These are phyloP conservation scores for Allium sativum DNA, from an alignment of 106 monocot genomes.

Conservation along the genomic window DNA sequence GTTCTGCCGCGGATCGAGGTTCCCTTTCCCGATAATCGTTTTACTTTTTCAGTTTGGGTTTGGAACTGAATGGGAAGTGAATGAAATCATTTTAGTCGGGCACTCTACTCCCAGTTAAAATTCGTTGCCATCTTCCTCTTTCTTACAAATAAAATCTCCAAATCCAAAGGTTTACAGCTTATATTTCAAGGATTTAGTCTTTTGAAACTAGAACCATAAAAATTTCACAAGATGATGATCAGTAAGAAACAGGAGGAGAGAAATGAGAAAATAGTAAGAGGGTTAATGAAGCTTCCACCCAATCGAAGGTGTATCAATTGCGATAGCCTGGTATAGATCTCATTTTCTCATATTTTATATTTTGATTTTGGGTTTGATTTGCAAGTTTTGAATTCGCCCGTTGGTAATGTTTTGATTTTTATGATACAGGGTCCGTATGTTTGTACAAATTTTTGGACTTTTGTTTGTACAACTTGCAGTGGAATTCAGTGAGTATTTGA, in stretches of 20 bases:
- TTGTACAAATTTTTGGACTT: slow-evolving; percentile 68
- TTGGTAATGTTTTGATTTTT: background rate
- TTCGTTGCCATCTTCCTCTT: too few relatives aligned
- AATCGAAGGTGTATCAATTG: slow-evolving; percentile 66
- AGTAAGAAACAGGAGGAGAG: slow-evolving; percentile 48
- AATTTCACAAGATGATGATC: slow-evolving; percentile 23
- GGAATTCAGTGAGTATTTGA: slow-evolving; percentile 56
- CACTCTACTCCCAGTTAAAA: too few relatives aligned
- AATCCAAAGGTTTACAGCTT: too few relatives aligned
- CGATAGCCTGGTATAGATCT: slow-evolving; percentile 31
- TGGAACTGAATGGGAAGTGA: too few relatives aligned
- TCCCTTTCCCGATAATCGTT: too few relatives aligned
- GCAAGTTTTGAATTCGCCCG: too few relatives aligned
- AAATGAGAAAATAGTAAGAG: slow-evolving; percentile 62
- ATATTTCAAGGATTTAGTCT: background rate
- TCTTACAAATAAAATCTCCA: too few relatives aligned
- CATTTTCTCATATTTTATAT: background rate
- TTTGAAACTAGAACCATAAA: too few relatives aligned
- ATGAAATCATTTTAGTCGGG: too few relatives aligned
- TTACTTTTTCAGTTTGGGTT: too few relatives aligned
- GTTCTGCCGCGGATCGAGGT: too few relatives aligned
- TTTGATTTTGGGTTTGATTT: background rate
- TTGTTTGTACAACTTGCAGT: slow-evolving; percentile 55
- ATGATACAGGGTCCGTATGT: slow-evolving; percentile 51
- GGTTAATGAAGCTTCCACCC: slow-evolving; percentile 59